phyloP scores from a whole-genome alignment of 2,329 filamentous ascomycete species.

The Rugonectria rugulosa region DNA sequence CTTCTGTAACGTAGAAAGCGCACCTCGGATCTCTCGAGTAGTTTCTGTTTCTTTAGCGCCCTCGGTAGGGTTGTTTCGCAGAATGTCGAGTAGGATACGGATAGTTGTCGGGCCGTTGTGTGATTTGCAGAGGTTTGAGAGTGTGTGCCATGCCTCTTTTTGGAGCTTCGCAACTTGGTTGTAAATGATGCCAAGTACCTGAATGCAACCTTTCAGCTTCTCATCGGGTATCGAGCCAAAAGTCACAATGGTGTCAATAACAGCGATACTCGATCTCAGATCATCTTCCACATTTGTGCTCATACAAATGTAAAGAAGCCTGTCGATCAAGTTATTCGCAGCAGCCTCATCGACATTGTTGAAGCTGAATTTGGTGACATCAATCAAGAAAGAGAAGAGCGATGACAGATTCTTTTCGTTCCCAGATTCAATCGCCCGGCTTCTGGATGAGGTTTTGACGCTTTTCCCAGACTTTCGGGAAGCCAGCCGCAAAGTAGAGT shows the following conservation, averaged over 20 bases:
- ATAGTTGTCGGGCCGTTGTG: conserved; percentile 77
- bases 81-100: conserved; percentile 68
- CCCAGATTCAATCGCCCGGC: conserved; percentile 47
- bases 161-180: conserved; percentile 68
- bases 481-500: conserved; percentile 59
- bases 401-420: conserved; percentile 70
- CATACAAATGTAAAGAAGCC: conserved; percentile 71
- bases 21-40: conserved; percentile 66
- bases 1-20: conserved; percentile 69
- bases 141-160: conserved; percentile 72
- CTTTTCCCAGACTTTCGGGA: conserved; percentile 53
- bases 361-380: conserved; percentile 79
- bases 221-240: conserved; percentile 72
- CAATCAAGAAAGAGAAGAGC: conserved; percentile 70
- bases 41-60: conserved; percentile 59
- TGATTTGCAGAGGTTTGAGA: conserved; percentile 75
- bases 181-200: conserved; percentile 76
- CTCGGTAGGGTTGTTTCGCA: conserved; percentile 57
- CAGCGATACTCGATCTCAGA: conserved; percentile 70
- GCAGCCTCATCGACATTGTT: conserved; percentile 70
- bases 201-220: conserved; percentile 71
- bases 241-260: conserved; percentile 75
- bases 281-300: conserved; percentile 71
- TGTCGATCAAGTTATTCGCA: conserved; percentile 67
- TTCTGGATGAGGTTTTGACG: conserved; percentile 48